Base-by-base conservation (phyloP, 2,329 filamentous ascomycete species). In the Macrophomina phaseolina region DNA sequence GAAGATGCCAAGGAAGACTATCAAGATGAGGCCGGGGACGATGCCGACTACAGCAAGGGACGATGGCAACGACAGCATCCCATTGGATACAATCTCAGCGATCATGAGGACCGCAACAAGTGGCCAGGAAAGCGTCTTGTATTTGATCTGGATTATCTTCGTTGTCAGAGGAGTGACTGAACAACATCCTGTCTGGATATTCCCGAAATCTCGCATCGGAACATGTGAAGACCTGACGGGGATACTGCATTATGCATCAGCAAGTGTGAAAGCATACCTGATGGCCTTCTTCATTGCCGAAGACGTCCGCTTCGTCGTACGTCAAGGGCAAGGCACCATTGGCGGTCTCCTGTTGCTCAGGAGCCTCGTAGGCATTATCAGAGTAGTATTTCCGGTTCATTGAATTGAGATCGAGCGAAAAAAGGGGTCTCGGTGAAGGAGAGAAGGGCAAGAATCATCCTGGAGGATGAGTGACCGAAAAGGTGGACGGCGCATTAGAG, bases 91-190 rank as follows among this genome's bases (percentile, higher is more conserved):
- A 66, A 86, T 86, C 73, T 86, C 85, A 14, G 84, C 82, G 58
- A 86, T 84, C 84, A 86, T 86, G 67, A 86, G 76, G 5, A 84
- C 74, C 3, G 83, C 79, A 4, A 85, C 83, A 42, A 85, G 75
- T 45, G 79, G 81, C 85, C 84, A 86, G 23, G 80, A 81, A 12
- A 86, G 71, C 0, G 82, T 85, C 70, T 85, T 85, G 77, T 86
- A 87, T 68, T 83, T 82, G 73, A 86, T 86, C 65, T 78, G 32
- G 38, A 61, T 23, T 3, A 5, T 9, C 2, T 2, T 46, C 4
- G 14, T 48, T 32, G 23, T 18, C 51, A 34, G n/a, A 12, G n/a
- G 11, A 16, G 16, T 16, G 2, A 9, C 8, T 45, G 42, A 23
- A 23, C 3, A 23, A 23, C 23, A 23, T 23, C 23, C 23, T 23